Evolutionary conservation across 2,329 filamentous ascomycete species (phyloP).

Genomic region (Fulvia fulva): DNA sequence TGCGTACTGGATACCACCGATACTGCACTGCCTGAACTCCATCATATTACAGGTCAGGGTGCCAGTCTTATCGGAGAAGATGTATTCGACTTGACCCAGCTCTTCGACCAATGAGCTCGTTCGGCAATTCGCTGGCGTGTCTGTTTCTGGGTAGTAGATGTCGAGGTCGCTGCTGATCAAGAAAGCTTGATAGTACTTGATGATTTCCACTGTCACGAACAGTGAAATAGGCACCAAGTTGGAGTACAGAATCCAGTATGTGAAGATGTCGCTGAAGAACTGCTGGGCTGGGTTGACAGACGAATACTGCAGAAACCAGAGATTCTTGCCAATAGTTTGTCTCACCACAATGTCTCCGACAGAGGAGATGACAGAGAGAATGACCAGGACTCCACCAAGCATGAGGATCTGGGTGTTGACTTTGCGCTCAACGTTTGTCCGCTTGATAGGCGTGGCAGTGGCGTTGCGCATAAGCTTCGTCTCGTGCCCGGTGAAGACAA

Average conservation of each 20-base stretch:
- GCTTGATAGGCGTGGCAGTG: slow-evolving; percentile 94
- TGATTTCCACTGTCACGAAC: slow-evolving; percentile 94
- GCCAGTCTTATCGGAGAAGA: slow-evolving; percentile 97
- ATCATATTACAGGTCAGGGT: slow-evolving; percentile 98
- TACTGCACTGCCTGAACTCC: slow-evolving; percentile 95
- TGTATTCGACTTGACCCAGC: slow-evolving; percentile 95
- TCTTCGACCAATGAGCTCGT: slow-evolving; percentile 97
- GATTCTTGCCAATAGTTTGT: slow-evolving; percentile 56
- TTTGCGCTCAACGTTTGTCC: slow-evolving; percentile 89
- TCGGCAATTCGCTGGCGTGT: slow-evolving; percentile 91
- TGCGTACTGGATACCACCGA: slow-evolving; percentile 89
- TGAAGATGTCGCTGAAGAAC: slow-evolving; percentile 92
- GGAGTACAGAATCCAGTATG: slow-evolving; percentile 97
- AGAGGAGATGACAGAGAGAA: slow-evolving; percentile 83
- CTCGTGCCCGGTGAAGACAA: slow-evolving; percentile 96
- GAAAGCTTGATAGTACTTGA: slow-evolving; percentile 98
- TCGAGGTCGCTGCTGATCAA: slow-evolving; percentile 96
- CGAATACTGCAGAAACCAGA: slow-evolving; percentile 70
- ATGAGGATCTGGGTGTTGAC: slow-evolving; percentile 92
- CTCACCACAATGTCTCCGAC: slow-evolving; percentile 84
- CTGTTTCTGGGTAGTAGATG: slow-evolving; percentile 93
- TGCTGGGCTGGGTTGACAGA: slow-evolving; percentile 61
- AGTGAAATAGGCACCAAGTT: slow-evolving; percentile 95
- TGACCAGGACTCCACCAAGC: slow-evolving; percentile 77
- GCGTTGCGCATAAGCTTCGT: slow-evolving; percentile 99